Conservation (phyloP, 176 grass and related monocot genomes). For the Avena eriantha region DNA sequence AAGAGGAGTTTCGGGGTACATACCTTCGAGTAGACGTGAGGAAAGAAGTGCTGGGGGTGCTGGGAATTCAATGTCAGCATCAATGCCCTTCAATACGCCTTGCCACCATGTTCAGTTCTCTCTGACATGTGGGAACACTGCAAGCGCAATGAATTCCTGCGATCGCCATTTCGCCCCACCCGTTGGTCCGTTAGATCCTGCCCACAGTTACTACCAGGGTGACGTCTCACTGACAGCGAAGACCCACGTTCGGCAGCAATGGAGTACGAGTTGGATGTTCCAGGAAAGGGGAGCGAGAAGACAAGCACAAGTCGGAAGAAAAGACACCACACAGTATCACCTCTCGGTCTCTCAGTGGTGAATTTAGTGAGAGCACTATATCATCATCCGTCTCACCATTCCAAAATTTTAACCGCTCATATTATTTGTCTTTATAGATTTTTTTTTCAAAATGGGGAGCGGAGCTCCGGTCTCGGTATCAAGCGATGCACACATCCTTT, state of each 20-base stretch:
- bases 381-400: background rate
- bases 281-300: background rate
- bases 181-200: background rate
- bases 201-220: background rate
- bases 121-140: background rate
- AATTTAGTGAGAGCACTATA: background rate
- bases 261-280: background rate
- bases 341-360: background rate
- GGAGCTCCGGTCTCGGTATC: too few relatives aligned
- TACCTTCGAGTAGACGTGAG: background rate
- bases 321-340: background rate
- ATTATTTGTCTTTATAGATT: too few relatives aligned
- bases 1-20: background rate
- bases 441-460: too few relatives aligned
- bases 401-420: too few relatives aligned
- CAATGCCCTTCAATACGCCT: conserved; percentile 28
- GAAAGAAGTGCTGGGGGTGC: background rate
- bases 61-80: conserved; percentile 4
- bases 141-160: conserved; percentile 5
- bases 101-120: conserved; percentile 9
- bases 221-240: background rate
- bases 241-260: background rate
- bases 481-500: too few relatives aligned
- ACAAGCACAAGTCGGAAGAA: background rate
- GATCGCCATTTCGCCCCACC: background rate